Evolutionary conservation across 1,139 yeast species (phyloP), one percentile per base, ranked within the genome.

Genomic region (Kluyveromyces marxianus): DNA sequence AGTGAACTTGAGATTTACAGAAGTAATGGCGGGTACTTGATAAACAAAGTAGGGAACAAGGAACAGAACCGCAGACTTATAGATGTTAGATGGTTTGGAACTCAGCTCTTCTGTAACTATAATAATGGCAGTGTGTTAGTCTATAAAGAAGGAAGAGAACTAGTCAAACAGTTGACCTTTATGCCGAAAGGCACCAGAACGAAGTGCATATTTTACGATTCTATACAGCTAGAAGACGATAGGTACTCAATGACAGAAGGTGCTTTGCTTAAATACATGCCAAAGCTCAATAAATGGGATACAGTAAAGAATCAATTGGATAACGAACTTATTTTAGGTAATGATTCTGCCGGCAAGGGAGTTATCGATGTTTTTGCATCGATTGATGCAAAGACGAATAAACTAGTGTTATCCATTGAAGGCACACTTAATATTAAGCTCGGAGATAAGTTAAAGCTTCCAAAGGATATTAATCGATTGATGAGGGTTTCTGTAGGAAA

Each of bases 361-460:
- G 26, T 25, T 10, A n/a, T 40, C 6, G 37, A 40, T 24, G 21
- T 49, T 24, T 39, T 49, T 31, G 37, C 47, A 35, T 39, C 44
- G 6, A 39, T 44, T 25, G 47, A 46, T 26, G 25, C 39, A 7
- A 34, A 38, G 25, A 33, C 42, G n/a, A 31, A 30, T 24, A 41
- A 44, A 24, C 35, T 44, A 14, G 10, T 49, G 4, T 8, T 49
- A 8, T 42, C 50, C 7, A 41, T 47, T 6, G 52, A 47, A 7
- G 48, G 48, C 2, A 33, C 44, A 21, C 42, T 45, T 21, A 45
- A 45, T 32, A 35, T 45, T 31, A 33, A 45, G 3, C 21, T 42
- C 24, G 47, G 47, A 3, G 47, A 44, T 10, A 44, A 44, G 32
- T 32, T 25, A 14, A 44, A 44, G 33, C 33, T 44, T 14, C 47